Evolutionary conservation across 345 rosid species (phyloP).

Genomic region (Salix exigua): DNA sequence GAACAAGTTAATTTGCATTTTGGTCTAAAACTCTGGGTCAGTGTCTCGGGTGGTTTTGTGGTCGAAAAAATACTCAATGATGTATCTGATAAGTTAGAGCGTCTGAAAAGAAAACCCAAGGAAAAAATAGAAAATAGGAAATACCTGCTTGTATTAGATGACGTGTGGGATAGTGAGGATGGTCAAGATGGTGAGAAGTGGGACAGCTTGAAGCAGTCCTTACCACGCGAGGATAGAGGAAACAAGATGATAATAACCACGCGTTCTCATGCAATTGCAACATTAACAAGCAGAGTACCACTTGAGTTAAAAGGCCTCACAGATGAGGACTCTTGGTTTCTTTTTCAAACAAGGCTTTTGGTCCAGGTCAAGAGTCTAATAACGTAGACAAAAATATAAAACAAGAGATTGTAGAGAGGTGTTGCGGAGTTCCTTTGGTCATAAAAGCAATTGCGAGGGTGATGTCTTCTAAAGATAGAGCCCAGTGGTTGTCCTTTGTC

Average conservation of each 20-base stretch:
- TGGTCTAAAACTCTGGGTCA: not conserved
- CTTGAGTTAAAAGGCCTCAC: too few relatives aligned
- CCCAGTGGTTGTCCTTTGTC: too few relatives aligned
- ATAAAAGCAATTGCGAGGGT: constrained; percentile 13
- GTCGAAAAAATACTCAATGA: constrained; percentile 15
- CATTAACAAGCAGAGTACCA: too few relatives aligned
- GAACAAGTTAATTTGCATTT: constrained; percentile 9
- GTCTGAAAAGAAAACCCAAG: not conserved
- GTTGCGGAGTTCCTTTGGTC: constrained; percentile 13
- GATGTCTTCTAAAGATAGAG: constrained; percentile 6
- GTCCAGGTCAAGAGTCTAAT: not conserved
- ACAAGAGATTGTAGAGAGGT: constrained; percentile 8
- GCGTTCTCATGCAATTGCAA: constrained; percentile 16
- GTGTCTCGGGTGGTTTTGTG: too few relatives aligned
- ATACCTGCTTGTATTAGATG: constrained; percentile 22
- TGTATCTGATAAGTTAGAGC: not conserved
- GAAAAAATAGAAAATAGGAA: not conserved
- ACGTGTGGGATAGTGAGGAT: constrained; percentile 11
- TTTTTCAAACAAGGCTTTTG: not conserved
- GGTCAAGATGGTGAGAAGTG: constrained; percentile 7
- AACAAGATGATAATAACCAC: constrained; percentile 24
- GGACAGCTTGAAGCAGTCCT: constrained; percentile 1
- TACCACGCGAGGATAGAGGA: constrained; percentile 11
- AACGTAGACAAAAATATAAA: not conserved
- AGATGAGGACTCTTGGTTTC: accelerated